Evolutionary conservation across 768 basidiomycete species (phyloP).

Genomic region (Hericium alpestre): DNA sequence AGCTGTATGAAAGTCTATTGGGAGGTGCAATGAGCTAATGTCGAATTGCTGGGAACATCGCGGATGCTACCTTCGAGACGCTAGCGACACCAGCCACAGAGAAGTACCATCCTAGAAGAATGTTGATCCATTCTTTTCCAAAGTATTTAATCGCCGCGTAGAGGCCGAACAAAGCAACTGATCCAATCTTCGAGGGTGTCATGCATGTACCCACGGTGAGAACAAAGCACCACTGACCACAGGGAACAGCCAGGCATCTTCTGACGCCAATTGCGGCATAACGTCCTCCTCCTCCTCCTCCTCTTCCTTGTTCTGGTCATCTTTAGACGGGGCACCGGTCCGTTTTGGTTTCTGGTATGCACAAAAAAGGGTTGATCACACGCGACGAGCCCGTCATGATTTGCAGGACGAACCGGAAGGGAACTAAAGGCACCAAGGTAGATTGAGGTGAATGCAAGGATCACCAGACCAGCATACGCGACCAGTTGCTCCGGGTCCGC

Average conservation of each 20-base stretch:
- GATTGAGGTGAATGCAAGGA: slow-evolving; percentile 54
- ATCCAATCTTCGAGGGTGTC: slow-evolving; percentile 43
- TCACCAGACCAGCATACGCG: slow-evolving; percentile 59
- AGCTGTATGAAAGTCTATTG: slow-evolving; percentile 42
- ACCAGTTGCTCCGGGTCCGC: no score
- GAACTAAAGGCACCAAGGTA: slow-evolving; percentile 63
- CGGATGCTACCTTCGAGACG: slow-evolving; percentile 48
- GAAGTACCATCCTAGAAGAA: slow-evolving; percentile 68
- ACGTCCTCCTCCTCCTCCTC: slow-evolving; percentile 50
- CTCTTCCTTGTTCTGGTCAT: slow-evolving; percentile 34
- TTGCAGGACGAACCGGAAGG: slow-evolving; percentile 42
- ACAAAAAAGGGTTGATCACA: slow-evolving; percentile 1
- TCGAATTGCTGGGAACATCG: not conserved
- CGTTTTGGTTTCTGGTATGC: slow-evolving; percentile 8
- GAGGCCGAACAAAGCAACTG: slow-evolving; percentile 54
- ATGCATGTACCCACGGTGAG: no score
- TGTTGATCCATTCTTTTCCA: slow-evolving; percentile 77
- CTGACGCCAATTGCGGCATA: slow-evolving; percentile 49
- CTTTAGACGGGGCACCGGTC: slow-evolving; percentile 10
- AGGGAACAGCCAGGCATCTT: slow-evolving; percentile 69
- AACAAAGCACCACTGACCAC: slow-evolving; percentile 36
- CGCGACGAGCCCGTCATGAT: not conserved
- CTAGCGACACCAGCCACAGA: slow-evolving; percentile 53
- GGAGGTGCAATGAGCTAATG: not conserved
- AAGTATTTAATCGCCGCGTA: slow-evolving; percentile 65